phyloP scores from a whole-genome alignment of 169 alveolate genomes.

The Babesia caballi region DNA sequence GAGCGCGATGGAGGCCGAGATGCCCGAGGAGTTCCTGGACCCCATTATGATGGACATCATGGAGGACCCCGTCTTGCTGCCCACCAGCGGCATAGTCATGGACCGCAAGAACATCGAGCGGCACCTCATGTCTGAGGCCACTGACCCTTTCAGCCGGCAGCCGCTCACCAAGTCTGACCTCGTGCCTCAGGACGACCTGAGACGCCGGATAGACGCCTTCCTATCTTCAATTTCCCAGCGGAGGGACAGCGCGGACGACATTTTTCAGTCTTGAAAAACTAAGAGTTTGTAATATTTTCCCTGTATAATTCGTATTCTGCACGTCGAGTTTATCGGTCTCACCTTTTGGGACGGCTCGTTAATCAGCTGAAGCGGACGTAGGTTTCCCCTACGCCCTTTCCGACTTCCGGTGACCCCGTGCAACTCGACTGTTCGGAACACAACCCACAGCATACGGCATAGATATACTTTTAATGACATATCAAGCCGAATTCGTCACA shows the following conservation, averaged over 20 bases:
- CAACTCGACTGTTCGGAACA: too few relatives aligned
- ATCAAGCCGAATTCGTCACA: too few relatives aligned
- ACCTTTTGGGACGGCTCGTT: too few relatives aligned
- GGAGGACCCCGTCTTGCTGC: constrained; percentile 90
- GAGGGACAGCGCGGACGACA: constrained; percentile 14
- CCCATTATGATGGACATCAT: constrained; percentile 88
- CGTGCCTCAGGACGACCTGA: constrained; percentile 85
- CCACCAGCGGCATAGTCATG: constrained; percentile 84
- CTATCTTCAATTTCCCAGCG: constrained; percentile 54
- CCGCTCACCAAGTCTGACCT: constrained; percentile 85
- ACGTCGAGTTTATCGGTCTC: too few relatives aligned
- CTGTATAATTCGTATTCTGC: too few relatives aligned
- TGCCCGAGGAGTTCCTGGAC: constrained; percentile 89
- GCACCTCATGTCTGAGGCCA: constrained; percentile 88
- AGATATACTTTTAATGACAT: too few relatives aligned
- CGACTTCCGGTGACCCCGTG: too few relatives aligned
- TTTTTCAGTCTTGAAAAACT: neutral
- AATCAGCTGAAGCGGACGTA: too few relatives aligned
- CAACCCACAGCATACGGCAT: too few relatives aligned
- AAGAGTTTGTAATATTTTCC: too few relatives aligned
- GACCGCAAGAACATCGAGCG: constrained; percentile 89
- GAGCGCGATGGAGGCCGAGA: constrained; percentile 68
- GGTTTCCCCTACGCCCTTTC: too few relatives aligned
- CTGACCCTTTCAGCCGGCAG: constrained; percentile 89
- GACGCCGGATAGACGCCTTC: constrained; percentile 74